These are phyloP conservation scores for Aspergillus sp. DNA, from an alignment of 2,329 filamentous ascomycete species.

Conservation along the genomic window DNA sequence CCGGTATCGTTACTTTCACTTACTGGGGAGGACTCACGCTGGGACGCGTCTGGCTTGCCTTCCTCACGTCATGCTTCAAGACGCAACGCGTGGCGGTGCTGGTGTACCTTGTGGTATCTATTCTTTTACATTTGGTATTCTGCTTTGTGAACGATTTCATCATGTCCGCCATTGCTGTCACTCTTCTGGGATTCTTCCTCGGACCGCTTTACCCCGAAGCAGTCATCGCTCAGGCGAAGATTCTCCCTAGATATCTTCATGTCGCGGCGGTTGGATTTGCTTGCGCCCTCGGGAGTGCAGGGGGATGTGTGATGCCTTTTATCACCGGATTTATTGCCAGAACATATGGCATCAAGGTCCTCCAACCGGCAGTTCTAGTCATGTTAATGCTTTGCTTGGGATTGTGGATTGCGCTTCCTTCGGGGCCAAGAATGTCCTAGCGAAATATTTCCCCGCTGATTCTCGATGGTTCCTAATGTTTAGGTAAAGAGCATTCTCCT, in stretches of 20 bases:
- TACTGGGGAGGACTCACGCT: conserved; percentile 80
- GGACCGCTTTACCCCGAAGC: conserved; percentile 74
- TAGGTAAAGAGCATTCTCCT: too few relatives aligned
- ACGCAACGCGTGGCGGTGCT: conserved; percentile 62
- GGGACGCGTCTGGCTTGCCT: conserved; percentile 68
- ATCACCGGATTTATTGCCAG: conserved; percentile 39
- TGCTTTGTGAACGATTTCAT: conserved; percentile 75
- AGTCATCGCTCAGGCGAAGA: conserved; percentile 68
- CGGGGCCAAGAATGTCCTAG: too few relatives aligned
- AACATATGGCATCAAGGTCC: conserved; percentile 54
- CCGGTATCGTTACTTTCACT: conserved; percentile 68
- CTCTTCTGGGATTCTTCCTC: conserved; percentile 71
- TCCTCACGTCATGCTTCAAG: conserved; percentile 68
- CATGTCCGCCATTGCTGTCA: conserved; percentile 68
- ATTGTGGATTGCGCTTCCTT: conserved; percentile 1
- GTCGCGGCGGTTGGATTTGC: conserved; percentile 75
- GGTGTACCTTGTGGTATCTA: conserved; percentile 61
- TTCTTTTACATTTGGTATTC: conserved; percentile 69
- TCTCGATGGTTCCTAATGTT: too few relatives aligned
- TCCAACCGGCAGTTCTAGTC: conserved; percentile 58
- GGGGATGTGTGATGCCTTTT: conserved; percentile 51
- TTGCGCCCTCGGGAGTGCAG: conserved; percentile 70
- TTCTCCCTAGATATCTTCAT: conserved; percentile 69
- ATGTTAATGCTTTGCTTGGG: conserved; percentile 34
- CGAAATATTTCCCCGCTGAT: too few relatives aligned